Base-by-base conservation (phyloP, 75 land plant species). In the Sequoia sempervirens region DNA sequence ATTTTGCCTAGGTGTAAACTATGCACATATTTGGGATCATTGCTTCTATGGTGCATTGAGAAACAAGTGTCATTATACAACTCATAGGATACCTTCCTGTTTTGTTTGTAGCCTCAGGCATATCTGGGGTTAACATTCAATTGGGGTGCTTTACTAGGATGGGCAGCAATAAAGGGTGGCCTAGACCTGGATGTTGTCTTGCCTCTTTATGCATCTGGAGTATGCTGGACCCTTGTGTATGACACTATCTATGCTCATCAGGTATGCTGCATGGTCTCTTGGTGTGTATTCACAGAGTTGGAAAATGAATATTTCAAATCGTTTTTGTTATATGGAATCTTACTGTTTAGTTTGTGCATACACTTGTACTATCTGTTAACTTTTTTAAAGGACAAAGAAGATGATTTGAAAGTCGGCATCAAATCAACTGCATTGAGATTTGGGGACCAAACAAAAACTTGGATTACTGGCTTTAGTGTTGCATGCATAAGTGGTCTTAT, bases 201-300 rank as follows among this genome's bases (percentile, higher is more conserved):
- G 36, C 99, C 99, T 32, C 76, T 97, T 5, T 97, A 97, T 85
- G 50, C 82, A 75, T 91, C 98, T 84, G 99, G 99, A 80, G 90
- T 97, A 81, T 96, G 86, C 85, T 97, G 99, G 99, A 97, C 99
- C 9, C 95, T 97, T 80, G 98, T 97, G 6, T 97, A 97, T 90
- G 99, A 97, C 84, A 97, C 99, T 7, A 96, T 97, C 64, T 97
- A 97, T 90, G 99, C 99, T 50, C 99, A 97, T 88, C 99, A 97
- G 97, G 97, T 95, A 76, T 1, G 68, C 34, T 76, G 13, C 34
- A 81, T 72, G 38, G 32, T 43, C 15, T 80, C 23, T 14, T 79
- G 14, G 38, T 80, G 17, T 32, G 15, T 30, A 43, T 78, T 70
- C 41, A 78, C 23, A 78, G 26, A 81, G 1, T 53, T 6, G 38